Base-by-base conservation (phyloP, 441 rosid species). In the Gossypium davidsonii region DNA sequence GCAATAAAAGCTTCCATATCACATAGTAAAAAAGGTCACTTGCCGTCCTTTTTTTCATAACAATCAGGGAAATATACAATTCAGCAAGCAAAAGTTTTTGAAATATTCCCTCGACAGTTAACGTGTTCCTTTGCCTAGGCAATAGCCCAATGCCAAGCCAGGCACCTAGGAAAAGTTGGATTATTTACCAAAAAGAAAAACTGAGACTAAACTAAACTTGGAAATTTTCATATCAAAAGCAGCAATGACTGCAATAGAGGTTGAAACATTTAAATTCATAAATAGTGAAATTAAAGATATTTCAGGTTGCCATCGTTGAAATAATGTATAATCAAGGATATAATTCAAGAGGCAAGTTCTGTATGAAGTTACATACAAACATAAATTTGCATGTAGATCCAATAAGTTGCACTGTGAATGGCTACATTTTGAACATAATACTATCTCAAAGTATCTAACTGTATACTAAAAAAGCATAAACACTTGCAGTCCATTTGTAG, bases 181-280 rank as follows among this genome's bases (percentile, higher is more conserved):
- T 65, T 42, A 42, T 65, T 52, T 65, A 63, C 68, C 68, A 18
- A 39, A 62, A 37, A 39, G 8, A 15, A 4, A 20, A 44, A 65
- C 34, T 11, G n/a, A 39, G 39, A 63, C 51, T 17, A 63, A 61
- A 62, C n/a, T 39, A n/a, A 42, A 44, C 34, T 65, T 2, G 34
- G 68, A 65, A 64, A 20, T 11, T 21, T 65, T 42, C 53, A 65
- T 44, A 26, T 11, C 69, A 48, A 49, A 67, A 67, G 71, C 42
- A 66, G 7, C 11, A 63, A 46, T 2, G n/a, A 65, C 17, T 12
- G 53, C 55, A 67, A 48, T 25, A 8, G 56, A 49, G 23, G 8
- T 67, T 3, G 48, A 64, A 20, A 63, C 14, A 12, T 66, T 34
- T 44, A 65, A 12, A 65, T 42, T 65, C 69, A 42, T 44, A 66